Evolutionary conservation across 768 basidiomycete genomes (phyloP), one percentile per base, ranked within the genome.

Genomic region (Serendipita indica): DNA sequence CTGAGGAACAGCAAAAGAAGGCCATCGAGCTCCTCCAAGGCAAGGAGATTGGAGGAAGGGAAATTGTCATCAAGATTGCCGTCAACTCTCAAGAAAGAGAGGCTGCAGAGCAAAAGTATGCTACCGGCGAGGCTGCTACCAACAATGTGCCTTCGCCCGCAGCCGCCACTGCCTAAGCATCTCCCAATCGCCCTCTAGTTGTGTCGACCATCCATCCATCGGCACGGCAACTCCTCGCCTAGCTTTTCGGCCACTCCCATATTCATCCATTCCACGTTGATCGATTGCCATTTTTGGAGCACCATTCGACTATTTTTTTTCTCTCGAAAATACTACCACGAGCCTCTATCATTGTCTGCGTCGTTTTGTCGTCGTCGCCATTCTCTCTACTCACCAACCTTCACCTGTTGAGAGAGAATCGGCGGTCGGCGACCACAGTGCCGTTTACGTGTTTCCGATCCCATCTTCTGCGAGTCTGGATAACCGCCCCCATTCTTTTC

Each of bases 11-110:
- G 72, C 94, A 99, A 75, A 71, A 83, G 70, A 90, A 91, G 75
- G 94, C 91, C 57, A 85, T 99, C 62, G 81, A 81, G 59, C 80
- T 81, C 63, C 78, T 92, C 62, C 78, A 92, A 65, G 91, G 89
- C 69, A 89, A 89, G 71, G 85, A 94, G 62, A 74, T 99, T 59
- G 83, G 81, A 45, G 91, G 89, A 57, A 78, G 94, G 65, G 69
- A 78, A 63, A 84, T 99, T 68, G 87, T 86, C 62, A 89, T 97
- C 75, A 97, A 96, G 77, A 78, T 99, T 63, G 94, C 94, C 57
- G 89, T 97, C 71, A 90, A 94, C 73, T 75, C 84, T 57, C 66
- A 65, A 65, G 76, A 79, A 66, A 79, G 75, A 62, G 78, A 79
- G 60, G 65, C 67, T n/a, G 69, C 63, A 18, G 68, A 58, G 39